phyloP scores from a whole-genome alignment of 441 rosid species.

The Erodium texanum region DNA sequence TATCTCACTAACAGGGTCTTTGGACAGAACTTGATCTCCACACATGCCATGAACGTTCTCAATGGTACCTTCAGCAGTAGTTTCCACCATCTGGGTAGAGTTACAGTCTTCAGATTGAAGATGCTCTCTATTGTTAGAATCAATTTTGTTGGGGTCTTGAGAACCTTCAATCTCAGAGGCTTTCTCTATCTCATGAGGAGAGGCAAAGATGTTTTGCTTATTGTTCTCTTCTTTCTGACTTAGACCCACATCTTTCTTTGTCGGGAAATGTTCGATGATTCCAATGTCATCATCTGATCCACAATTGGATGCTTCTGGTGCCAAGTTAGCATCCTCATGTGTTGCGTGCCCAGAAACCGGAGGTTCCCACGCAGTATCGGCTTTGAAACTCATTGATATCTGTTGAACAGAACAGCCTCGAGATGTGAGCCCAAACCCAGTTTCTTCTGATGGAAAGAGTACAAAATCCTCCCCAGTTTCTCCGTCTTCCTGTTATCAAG shows the following conservation, averaged over 20 bases:
- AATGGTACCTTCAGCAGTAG: conserved; percentile 4
- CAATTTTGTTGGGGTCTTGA: background rate
- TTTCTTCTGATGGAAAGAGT: conserved; percentile 46
- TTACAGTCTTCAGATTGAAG: conserved; percentile 11
- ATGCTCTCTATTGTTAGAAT: background rate
- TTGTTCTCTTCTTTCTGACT: conserved; percentile 23
- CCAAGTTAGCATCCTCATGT: conserved; percentile 22
- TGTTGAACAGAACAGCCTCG: conserved; percentile 27
- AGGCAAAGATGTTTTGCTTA: conserved; percentile 16
- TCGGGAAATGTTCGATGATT: conserved; percentile 36
- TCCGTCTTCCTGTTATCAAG: conserved; percentile 38
- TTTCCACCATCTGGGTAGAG: conserved; percentile 22
- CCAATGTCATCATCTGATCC: conserved; percentile 53
- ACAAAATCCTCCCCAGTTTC: conserved; percentile 43
- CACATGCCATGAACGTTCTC: conserved; percentile 11
- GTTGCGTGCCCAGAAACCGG: conserved; percentile 35
- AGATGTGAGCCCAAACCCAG: conserved; percentile 25
- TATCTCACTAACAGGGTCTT: background rate
- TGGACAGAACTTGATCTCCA: background rate
- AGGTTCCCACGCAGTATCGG: conserved; percentile 47
- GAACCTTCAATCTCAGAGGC: background rate
- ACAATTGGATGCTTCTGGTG: conserved; percentile 35
- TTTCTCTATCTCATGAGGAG: conserved; percentile 16
- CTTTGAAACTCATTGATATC: conserved; percentile 30
- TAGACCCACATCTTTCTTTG: conserved; percentile 16